Percentiles rank a stretch among this genome's conserved stretches.
These are phyloP conservation scores for Hibiscus trionum DNA, from an alignment of 345 rosid species.

Conservation along the genomic window DNA sequence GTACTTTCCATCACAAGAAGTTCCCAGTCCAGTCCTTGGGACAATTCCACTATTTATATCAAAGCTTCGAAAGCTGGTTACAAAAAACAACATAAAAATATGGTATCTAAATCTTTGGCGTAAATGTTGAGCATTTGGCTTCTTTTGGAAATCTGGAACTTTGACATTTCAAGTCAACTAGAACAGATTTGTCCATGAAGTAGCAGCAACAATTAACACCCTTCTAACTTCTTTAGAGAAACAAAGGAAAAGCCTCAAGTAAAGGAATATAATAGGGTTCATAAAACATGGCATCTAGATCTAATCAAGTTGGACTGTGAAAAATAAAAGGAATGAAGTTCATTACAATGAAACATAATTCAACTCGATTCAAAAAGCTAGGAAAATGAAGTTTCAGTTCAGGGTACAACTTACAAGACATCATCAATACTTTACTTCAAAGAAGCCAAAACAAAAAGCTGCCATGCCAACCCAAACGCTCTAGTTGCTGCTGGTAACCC, in stretches of 20 bases:
- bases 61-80: neutral
- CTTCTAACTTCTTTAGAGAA: neutral
- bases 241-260: neutral
- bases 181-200: neutral
- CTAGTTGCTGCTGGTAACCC: too few species aligned
- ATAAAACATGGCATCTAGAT: neutral
- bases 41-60: neutral
- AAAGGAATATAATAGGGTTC: neutral
- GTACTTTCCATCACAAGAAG: neutral
- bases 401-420: neutral
- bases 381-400: neutral
- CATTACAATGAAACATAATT: neutral
- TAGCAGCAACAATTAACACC: neutral
- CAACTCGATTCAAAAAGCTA: neutral
- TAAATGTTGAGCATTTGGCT: neutral
- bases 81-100: neutral
- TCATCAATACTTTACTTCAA: too few species aligned
- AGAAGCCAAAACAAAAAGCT: too few species aligned
- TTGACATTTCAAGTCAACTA: neutral
- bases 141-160: neutral
- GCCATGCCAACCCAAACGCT: too few species aligned
- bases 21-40: neutral
- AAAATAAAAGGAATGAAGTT: neutral
- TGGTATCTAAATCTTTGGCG: neutral
- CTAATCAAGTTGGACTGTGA: neutral